phyloP scores from a whole-genome alignment of 805 yeast genomes.

The Suhomyces sp. region DNA sequence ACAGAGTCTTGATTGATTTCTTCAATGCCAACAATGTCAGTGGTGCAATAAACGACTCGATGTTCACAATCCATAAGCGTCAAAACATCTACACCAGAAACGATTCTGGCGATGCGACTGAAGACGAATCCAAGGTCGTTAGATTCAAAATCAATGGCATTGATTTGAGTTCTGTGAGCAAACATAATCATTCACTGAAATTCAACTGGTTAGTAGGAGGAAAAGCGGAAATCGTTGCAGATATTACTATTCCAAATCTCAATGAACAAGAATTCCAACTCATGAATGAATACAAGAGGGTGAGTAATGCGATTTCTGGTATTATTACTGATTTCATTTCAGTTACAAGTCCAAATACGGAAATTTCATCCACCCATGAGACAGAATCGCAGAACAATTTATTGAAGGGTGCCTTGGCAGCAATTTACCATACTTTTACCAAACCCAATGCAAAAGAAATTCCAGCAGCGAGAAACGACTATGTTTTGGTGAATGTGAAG shows the following conservation, averaged over 20 bases:
- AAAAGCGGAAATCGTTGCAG: constrained; percentile 66
- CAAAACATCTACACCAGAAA: constrained; percentile 43
- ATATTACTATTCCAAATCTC: constrained; percentile 67
- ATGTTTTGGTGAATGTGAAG: constrained; percentile 67
- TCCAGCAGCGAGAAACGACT: constrained; percentile 27
- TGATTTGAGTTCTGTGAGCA: constrained; percentile 33
- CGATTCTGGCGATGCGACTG: constrained; percentile 21
- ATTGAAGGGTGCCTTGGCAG: constrained; percentile 40
- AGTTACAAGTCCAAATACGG: constrained; percentile 12
- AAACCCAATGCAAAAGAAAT: constrained; percentile 13
- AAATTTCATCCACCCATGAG: constrained; percentile 1
- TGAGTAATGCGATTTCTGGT: constrained; percentile 27
- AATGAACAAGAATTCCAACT: constrained; percentile 16
- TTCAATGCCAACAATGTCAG: constrained; percentile 69
- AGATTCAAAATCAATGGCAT: constrained; percentile 44
- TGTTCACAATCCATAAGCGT: constrained; percentile 75
- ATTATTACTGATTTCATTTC: constrained; percentile 27
- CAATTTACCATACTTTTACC: constrained; percentile 41
- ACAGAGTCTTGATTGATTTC: constrained; percentile 61
- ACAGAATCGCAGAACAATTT: constrained; percentile 17
- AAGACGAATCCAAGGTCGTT: constrained; percentile 25
- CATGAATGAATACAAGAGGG: constrained; percentile 19
- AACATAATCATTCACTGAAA: constrained; percentile 36
- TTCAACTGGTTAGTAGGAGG: constrained; percentile 76
- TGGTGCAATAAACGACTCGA: constrained; percentile 72